phyloP scores from a whole-genome alignment of 2,329 filamentous ascomycete species.

The Diaporthe capsici region DNA sequence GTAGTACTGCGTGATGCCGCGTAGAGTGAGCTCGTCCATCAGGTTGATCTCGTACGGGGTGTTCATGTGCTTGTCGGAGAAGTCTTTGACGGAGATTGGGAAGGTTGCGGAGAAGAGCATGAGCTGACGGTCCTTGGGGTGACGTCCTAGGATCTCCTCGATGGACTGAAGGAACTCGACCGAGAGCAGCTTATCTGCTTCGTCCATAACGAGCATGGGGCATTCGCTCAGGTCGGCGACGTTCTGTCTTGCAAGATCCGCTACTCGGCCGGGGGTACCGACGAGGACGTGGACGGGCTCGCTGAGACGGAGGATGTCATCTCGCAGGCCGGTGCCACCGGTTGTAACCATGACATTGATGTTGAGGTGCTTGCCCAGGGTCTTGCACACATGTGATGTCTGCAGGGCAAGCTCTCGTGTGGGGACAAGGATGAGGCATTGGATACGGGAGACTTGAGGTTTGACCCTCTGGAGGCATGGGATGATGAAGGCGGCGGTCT shows the following conservation, averaged over 20 bases:
- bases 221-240: slow-evolving; percentile 97
- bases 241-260: slow-evolving; percentile 95
- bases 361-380: slow-evolving; percentile 94
- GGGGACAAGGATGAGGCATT: slow-evolving; percentile 95
- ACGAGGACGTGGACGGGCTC: slow-evolving; percentile 98
- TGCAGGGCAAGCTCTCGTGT: slow-evolving; percentile 97
- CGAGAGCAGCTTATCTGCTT: slow-evolving; percentile 97
- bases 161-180: slow-evolving; percentile 98
- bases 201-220: slow-evolving; percentile 99
- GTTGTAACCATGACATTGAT: slow-evolving; percentile 99
- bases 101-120: slow-evolving; percentile 99
- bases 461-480: slow-evolving; percentile 96
- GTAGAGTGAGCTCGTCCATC: slow-evolving; percentile 98
- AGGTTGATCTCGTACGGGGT: slow-evolving; percentile 98
- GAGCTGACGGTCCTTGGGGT: slow-evolving; percentile 97
- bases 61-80: slow-evolving; percentile 98
- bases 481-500: slow-evolving; percentile 98
- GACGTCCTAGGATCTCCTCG: slow-evolving; percentile 94
- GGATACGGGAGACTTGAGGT: slow-evolving; percentile 95
- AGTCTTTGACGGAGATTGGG: slow-evolving; percentile 95
- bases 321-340: slow-evolving; percentile 92
- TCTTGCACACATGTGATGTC: slow-evolving; percentile 99
- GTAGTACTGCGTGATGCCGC: slow-evolving; percentile 99
- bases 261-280: slow-evolving; percentile 94
- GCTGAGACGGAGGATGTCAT: slow-evolving; percentile 95